A percentile compares a stretch with the other conserved stretches of the same genome.
Evolutionary conservation across 768 basidiomycete species (phyloP).

Genomic region (Lactarius psammicola): DNA sequence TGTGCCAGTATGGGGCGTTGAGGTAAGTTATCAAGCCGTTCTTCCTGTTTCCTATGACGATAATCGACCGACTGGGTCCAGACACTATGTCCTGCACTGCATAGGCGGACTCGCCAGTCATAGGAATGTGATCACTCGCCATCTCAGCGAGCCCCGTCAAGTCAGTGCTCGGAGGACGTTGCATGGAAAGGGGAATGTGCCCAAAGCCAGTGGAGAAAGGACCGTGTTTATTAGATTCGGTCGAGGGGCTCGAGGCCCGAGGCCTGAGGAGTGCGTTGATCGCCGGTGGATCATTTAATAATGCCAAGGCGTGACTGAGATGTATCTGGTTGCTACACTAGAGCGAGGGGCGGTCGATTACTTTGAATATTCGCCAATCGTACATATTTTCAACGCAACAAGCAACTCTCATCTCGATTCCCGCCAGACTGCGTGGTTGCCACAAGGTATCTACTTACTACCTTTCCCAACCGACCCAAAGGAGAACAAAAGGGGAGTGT

Average conservation of each 20-base stretch:
- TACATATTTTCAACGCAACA: neutral
- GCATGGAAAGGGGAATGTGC: neutral
- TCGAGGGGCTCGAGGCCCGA: neutral
- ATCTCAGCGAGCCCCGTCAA: neutral
- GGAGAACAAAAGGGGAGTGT: neutral
- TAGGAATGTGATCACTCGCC: neutral
- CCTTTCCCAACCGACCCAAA: neutral
- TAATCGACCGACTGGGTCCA: neutral
- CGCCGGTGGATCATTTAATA: neutral
- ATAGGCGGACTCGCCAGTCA: neutral
- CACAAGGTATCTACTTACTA: neutral
- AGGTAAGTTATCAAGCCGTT: neutral
- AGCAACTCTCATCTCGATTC: neutral
- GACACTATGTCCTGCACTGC: neutral
- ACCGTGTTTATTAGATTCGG: neutral
- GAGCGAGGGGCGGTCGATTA: neutral
- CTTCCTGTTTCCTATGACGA: neutral
- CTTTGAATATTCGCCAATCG: neutral
- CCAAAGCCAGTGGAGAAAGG: neutral
- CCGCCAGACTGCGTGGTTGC: neutral
- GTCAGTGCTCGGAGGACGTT: neutral
- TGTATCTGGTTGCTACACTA: neutral
- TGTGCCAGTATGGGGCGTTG: neutral
- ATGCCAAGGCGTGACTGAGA: neutral
- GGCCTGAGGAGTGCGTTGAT: neutral